phyloP scores from a whole-genome alignment of 2,329 filamentous ascomycete genomes.

The Dactylellina drechsleri region DNA sequence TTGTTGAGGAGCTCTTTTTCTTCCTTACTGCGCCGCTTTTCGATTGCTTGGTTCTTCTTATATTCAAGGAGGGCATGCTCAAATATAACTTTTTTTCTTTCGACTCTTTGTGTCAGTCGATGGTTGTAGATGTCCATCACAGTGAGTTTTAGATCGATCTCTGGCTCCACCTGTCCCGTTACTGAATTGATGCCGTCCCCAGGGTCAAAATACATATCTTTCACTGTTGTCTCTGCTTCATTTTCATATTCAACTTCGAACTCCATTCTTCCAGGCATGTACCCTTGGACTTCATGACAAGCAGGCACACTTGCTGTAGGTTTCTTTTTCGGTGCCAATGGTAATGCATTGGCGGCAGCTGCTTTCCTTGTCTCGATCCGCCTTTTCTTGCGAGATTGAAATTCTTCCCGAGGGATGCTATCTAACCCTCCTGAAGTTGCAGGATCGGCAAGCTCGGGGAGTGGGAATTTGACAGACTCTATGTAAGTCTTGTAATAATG shows the following conservation, averaged over 20 bases:
- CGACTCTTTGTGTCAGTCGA: slow-evolving; percentile 85
- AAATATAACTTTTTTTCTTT: slow-evolving; percentile 95
- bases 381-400: slow-evolving; percentile 90
- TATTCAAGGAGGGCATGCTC: slow-evolving; percentile 95
- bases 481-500: slow-evolving; percentile 92
- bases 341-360: slow-evolving; percentile 81
- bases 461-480: slow-evolving; percentile 81
- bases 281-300: slow-evolving; percentile 97
- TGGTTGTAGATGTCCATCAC: slow-evolving; percentile 99
- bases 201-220: slow-evolving; percentile 97
- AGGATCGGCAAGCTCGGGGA: slow-evolving; percentile 86
- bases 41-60: slow-evolving; percentile 83
- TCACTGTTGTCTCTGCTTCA: slow-evolving; percentile 96
- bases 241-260: slow-evolving; percentile 99
- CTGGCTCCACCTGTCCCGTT: slow-evolving; percentile 88
- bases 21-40: slow-evolving; percentile 96
- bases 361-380: slow-evolving; percentile 93
- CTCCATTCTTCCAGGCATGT: slow-evolving; percentile 96
- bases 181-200: slow-evolving; percentile 88
- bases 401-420: slow-evolving; percentile 86
- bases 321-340: slow-evolving; percentile 89
- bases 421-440: slow-evolving; percentile 81
- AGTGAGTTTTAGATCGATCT: slow-evolving; percentile 96
- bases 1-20: slow-evolving; percentile 91
- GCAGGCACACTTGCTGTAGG: slow-evolving; percentile 93